Evolutionary conservation across 106 monocot genomes (phyloP).

Genomic region (Vanilla planifolia): DNA sequence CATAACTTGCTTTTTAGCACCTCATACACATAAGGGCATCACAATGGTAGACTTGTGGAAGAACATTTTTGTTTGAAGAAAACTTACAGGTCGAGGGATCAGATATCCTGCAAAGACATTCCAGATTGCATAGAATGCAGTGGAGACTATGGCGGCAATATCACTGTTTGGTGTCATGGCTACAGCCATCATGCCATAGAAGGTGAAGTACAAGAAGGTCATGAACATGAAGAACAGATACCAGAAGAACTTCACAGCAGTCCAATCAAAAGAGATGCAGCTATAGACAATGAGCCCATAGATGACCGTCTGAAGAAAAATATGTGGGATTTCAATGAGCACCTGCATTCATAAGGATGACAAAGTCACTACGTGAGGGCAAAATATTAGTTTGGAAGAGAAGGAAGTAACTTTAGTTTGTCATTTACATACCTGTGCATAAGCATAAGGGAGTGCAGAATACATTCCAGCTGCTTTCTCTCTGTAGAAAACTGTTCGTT

Average conservation of each 20-base stretch:
- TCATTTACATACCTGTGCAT: constrained; percentile 14
- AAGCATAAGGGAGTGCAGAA: constrained; percentile 27
- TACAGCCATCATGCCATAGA: constrained; percentile 19
- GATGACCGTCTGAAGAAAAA: constrained; percentile 11
- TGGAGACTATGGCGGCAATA: constrained; percentile 19
- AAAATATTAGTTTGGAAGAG: too few relatives aligned
- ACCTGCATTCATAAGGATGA: constrained; percentile 9
- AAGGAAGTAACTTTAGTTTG: neutral
- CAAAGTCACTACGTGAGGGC: too few relatives aligned
- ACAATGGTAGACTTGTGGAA: too few relatives aligned
- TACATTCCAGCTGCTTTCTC: constrained; percentile 25
- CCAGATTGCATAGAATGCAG: constrained; percentile 28
- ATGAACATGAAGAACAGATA: constrained; percentile 18
- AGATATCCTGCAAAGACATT: constrained; percentile 24
- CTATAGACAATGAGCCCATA: constrained; percentile 11
- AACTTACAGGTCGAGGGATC: constrained; percentile 22
- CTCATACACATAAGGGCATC: too few relatives aligned
- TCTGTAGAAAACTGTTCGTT: constrained; percentile 20
- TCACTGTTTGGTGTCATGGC: constrained; percentile 20
- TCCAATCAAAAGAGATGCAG: constrained; percentile 12
- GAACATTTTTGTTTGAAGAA: neutral
- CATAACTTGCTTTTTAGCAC: neutral
- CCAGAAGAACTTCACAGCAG: constrained; percentile 16
- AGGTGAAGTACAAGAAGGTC: constrained; percentile 20
- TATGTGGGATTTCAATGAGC: constrained; percentile 13